Conservation (phyloP, 1,284 basidiomycete genomes). For the Irpex rosettiformis region DNA sequence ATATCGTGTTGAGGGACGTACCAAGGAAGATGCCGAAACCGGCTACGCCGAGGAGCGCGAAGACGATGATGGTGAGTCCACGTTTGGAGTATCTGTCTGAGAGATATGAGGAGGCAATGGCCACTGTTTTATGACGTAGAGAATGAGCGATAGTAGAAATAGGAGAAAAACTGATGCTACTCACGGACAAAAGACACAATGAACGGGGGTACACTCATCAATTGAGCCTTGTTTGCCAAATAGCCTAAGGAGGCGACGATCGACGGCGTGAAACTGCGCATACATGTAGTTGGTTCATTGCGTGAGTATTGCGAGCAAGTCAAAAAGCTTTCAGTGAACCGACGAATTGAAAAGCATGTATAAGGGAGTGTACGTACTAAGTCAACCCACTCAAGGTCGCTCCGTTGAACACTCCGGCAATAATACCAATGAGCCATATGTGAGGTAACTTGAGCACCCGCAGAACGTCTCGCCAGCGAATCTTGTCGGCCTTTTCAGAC, state of each 20-base stretch:
- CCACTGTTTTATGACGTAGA: too few species aligned
- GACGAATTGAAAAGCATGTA: background rate
- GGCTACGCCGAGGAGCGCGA: slow-evolving; percentile 54
- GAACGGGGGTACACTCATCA: slow-evolving; percentile 26
- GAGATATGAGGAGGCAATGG: slow-evolving; percentile 14
- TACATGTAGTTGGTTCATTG: too few species aligned
- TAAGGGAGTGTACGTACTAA: slow-evolving; percentile 20
- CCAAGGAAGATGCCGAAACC: slow-evolving; percentile 52
- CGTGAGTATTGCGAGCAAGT: too few species aligned
- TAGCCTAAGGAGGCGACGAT: slow-evolving; percentile 29
- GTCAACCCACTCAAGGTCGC: slow-evolving; percentile 21
- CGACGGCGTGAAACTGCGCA: slow-evolving; percentile 20
- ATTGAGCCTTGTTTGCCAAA: slow-evolving; percentile 21
- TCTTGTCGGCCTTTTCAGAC: background rate
- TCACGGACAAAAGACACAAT: slow-evolving; percentile 17
- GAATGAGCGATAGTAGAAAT: background rate
- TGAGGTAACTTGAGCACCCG: slow-evolving; percentile 23
- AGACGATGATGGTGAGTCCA: slow-evolving; percentile 30
- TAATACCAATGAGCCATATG: slow-evolving; percentile 17
- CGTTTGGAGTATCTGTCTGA: slow-evolving; percentile 12
- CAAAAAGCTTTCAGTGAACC: too few species aligned
- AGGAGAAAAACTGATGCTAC: background rate
- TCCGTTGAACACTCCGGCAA: slow-evolving; percentile 26
- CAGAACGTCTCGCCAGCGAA: slow-evolving; percentile 7
- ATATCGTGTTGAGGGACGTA: too few species aligned